These are phyloP conservation scores for Diaporthe helianthi DNA, from an alignment of 2,329 filamentous ascomycete species.

Conservation along the genomic window DNA sequence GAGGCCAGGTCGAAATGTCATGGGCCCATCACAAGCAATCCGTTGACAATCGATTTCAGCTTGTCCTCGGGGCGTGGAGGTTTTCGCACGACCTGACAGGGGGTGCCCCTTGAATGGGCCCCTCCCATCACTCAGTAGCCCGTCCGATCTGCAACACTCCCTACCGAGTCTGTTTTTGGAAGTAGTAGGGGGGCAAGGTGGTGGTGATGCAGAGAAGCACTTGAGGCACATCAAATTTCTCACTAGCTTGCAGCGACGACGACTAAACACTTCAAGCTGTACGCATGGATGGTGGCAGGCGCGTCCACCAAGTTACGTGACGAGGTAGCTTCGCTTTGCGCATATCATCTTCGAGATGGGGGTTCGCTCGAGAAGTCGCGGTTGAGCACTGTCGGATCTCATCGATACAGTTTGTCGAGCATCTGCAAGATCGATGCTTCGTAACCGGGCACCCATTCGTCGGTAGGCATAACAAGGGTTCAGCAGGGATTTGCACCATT, in stretches of 20 bases:
- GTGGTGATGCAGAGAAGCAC: constrained; percentile 3
- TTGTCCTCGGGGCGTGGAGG: constrained; percentile 19
- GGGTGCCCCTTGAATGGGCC: not conserved
- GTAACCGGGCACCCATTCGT: constrained; percentile 17
- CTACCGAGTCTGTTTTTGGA: constrained; percentile 27
- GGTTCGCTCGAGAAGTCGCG: not conserved
- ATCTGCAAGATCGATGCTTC: constrained; percentile 25
- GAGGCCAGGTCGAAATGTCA: not conserved
- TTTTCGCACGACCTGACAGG: constrained; percentile 9
- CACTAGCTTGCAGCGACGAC: constrained; percentile 14
- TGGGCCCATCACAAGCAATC: not conserved
- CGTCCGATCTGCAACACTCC: constrained; percentile 21
- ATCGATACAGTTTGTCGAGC: not conserved
- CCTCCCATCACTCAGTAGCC: not conserved
- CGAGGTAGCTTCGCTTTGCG: not conserved
- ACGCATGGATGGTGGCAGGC: not conserved
- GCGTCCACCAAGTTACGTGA: not conserved
- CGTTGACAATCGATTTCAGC: not conserved
- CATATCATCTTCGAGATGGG: not conserved
- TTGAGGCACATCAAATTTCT: not conserved
- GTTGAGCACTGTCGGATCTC: constrained; percentile 4
- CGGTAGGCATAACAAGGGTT: constrained; percentile 1
- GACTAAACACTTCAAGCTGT: not conserved
- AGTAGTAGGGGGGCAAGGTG: constrained; percentile 12
- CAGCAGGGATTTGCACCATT: constrained; percentile 6